These are phyloP conservation scores for Termitomyces eurrhizus DNA, from an alignment of 768 basidiomycete genomes.

Conservation along the genomic window DNA sequence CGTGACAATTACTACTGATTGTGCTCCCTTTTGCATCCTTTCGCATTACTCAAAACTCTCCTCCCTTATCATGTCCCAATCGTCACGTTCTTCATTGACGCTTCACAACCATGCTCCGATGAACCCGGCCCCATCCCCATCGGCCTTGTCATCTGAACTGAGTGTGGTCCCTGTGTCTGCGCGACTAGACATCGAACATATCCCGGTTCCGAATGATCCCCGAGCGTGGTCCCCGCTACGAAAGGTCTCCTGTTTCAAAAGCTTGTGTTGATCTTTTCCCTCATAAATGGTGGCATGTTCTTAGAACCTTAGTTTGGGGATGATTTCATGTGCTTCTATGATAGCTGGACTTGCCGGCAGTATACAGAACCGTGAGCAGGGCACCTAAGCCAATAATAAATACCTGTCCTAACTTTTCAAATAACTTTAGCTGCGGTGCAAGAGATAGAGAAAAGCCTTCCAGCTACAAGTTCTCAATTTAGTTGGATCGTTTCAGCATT, in stretches of 20 bases:
- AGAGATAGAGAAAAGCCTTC: slow-evolving; percentile 54
- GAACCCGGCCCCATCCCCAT: background rate
- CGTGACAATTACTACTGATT: background rate
- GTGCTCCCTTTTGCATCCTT: background rate
- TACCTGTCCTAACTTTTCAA: background rate
- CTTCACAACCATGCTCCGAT: slow-evolving; percentile 6
- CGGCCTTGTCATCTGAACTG: background rate
- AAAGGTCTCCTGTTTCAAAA: slow-evolving; percentile 37
- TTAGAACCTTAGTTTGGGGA: slow-evolving; percentile 40
- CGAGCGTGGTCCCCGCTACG: slow-evolving; percentile 51
- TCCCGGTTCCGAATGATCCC: slow-evolving; percentile 57
- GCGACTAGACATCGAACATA: slow-evolving; percentile 44
- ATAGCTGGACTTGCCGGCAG: slow-evolving; percentile 55
- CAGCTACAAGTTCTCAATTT: slow-evolving; percentile 57
- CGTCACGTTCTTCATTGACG: slow-evolving; percentile 7
- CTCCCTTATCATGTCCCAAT: slow-evolving; percentile 5
- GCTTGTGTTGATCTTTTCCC: background rate
- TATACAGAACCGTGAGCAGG: slow-evolving; percentile 59
- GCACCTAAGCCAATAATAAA: background rate
- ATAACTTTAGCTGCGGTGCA: slow-evolving; percentile 51
- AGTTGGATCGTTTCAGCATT: slow-evolving; percentile 70
- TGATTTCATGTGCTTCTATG: slow-evolving; percentile 51
- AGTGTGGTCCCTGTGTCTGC: background rate
- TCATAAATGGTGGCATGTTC: background rate
- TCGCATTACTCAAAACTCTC: background rate